These are phyloP conservation scores for Podospora pseudocomata DNA, from an alignment of 495 filamentous ascomycete genomes.

Conservation along the genomic window DNA sequence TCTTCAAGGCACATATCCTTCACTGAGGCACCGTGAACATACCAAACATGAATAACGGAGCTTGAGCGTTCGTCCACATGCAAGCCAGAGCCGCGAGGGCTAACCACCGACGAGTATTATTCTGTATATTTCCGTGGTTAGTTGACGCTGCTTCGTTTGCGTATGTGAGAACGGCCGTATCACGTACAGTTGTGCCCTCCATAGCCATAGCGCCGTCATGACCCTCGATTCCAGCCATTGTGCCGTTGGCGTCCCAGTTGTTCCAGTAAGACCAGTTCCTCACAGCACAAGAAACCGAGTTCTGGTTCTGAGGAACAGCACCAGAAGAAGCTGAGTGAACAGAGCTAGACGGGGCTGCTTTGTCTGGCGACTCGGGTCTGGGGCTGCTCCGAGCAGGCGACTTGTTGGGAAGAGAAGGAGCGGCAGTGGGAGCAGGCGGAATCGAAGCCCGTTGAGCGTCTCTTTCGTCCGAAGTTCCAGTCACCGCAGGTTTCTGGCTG, in stretches of 20 bases:
- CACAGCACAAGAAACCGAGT: background rate
- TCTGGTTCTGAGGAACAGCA: background rate
- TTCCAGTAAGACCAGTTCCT: background rate
- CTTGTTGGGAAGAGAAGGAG: background rate
- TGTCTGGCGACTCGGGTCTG: background rate
- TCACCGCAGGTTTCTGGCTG: background rate
- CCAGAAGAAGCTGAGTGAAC: background rate
- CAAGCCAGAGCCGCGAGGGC: conserved; percentile 28
- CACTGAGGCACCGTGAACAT: background rate
- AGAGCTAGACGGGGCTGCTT: background rate
- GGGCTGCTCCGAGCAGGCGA: background rate
- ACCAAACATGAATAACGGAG: conserved; percentile 32
- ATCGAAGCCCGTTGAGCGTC: background rate
- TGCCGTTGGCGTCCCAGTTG: background rate
- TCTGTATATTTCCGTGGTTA: conserved; percentile 3
- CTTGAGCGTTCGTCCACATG: conserved; percentile 31
- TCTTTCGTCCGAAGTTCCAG: background rate
- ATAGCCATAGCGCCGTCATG: background rate
- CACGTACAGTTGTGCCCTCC: background rate
- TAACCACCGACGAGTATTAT: conserved; percentile 12
- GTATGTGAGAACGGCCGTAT: background rate
- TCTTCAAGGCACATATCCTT: background rate
- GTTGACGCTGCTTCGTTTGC: background rate
- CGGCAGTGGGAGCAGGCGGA: background rate
- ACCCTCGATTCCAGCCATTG: background rate